phyloP scores from a whole-genome alignment of 2,329 filamentous ascomycete genomes.

The Xylariomycetidae sp. region DNA sequence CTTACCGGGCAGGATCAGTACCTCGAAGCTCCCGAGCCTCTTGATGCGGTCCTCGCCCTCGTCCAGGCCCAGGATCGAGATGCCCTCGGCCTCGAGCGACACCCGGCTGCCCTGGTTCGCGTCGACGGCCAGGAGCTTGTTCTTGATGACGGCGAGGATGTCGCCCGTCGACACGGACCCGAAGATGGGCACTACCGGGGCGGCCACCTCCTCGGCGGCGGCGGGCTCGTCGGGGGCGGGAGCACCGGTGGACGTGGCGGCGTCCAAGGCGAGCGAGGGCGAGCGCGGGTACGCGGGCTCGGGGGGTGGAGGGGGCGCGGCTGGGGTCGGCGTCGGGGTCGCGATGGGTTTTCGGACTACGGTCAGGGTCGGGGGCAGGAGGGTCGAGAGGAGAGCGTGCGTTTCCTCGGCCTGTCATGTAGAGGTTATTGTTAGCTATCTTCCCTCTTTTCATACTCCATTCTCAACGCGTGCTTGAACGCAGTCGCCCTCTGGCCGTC shows the following conservation, averaged over 20 bases:
- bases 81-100: constrained; percentile 29
- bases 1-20: constrained; percentile 29
- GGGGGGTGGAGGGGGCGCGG: constrained; percentile 6
- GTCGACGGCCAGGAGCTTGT: constrained; percentile 26
- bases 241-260: constrained; percentile 13
- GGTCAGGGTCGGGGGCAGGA: constrained; percentile 32
- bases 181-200: constrained; percentile 28
- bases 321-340: constrained; percentile 12
- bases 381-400: constrained; percentile 27
- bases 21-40: constrained; percentile 34
- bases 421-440: constrained; percentile 2
- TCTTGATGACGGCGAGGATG: constrained; percentile 30
- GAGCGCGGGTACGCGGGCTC: constrained; percentile 18
- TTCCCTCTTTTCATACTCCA: constrained; percentile 2
- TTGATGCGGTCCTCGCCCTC: constrained; percentile 35
- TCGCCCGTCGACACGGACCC: constrained; percentile 38
- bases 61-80: constrained; percentile 29
- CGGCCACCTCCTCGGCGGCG: constrained; percentile 5
- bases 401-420: constrained; percentile 30
- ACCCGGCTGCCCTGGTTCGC: constrained; percentile 27
- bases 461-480: no score
- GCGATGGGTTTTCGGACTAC: constrained; percentile 35
- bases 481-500: no score
- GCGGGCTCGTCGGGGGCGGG: constrained; percentile 8
- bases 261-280: constrained; percentile 22